Evolutionary conservation across 2,329 filamentous ascomycete species (phyloP), one percentile per base, ranked within the genome.

Genomic region (Tolypocladium endophyticum): DNA sequence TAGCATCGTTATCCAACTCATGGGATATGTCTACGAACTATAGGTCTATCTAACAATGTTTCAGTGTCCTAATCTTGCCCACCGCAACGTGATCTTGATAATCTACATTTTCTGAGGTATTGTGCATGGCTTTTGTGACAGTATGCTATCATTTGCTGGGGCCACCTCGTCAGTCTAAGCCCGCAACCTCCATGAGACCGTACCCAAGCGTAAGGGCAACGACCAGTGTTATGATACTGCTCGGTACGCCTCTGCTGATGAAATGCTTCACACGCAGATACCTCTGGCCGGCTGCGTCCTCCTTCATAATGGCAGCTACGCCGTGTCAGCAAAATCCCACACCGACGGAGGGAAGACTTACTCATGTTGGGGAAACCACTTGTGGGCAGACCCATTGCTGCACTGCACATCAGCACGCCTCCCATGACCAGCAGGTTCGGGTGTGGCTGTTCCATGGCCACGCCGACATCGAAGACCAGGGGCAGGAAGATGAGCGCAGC

Each of bases 301-400:
- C 94, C 81, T 97, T 97, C 94, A 99, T 97, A 69, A 99, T 97
- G 4, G 94, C 94, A 69, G 94, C 91, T 95, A 57, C 20, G 52
- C 9, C 11, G 55, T 53, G 62, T 71, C 61, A 73, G 69, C 56
- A 50, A 45, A 35, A 16, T 12, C 54, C 38, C 39, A 12, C 58
- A 35, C n/a, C 54, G 35, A 20, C 45, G 18, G 28, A 35, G 6
- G 5, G 4, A 11, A 23, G 54, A 89, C 92, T 81, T 84, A 96
- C 92, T 99, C 94, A 99, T 99, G 67, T 99, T 99, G 1, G 94
- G 94, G 77, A 99, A 99, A 11, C 94, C 95, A 71, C 88, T 93
- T 0, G 94, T 99, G 3, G 94, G 94, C 74, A 99, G 75, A 16
- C 87, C 94, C 94, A 99, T 99, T 2, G 74, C 94, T n/a, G 92